Evolutionary conservation across 2,329 filamentous ascomycete genomes (phyloP), one percentile per base, ranked within the genome.

Genomic region (Penicillium carneum): DNA sequence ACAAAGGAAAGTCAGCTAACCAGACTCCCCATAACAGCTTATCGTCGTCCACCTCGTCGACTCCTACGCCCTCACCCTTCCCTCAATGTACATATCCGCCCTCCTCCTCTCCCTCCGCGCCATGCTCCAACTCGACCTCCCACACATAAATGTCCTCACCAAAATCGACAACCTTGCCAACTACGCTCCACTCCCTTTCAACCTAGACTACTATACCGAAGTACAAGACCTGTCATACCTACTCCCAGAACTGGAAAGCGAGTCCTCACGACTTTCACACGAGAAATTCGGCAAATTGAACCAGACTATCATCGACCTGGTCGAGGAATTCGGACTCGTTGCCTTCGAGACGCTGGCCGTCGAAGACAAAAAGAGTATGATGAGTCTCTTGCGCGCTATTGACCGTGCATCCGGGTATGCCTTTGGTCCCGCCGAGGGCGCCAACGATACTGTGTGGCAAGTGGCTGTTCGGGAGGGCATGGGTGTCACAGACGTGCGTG

Each of bases 41-140:
- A 93, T 97, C 62, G 92, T 95, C 47, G 84, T 99, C 60, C 93
- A 98, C 77, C 87, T 99, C 38, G 92, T 95, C 66, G 95, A 99
- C 77, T 96, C 92, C 5, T 95, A 97, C 75, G 94, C 92, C 76
- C 85, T 98, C 31, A 97, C 93, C 0, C 88, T 96, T 62, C 95
- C 95, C 0, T 97, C 93, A 3, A 86, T 98, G 63, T 99, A 97
- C 79, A 90, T 99, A 62, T 96, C 94, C 68, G 95, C 96, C 70
- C 85, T 99, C 59, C 88, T 99, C 59, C 88, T 99, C 26, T 94
- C 93, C 57, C 87, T 99, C 66, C 90, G 95, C 67, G 93, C 92
- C 70, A 99, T 99, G 94, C 88, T 99, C 55, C 95, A 98, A 80
- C 94, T 99, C 86, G 95, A 98, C 74, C 90, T 98, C 63, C 93